Evolutionary conservation across 2,329 filamentous ascomycete species (phyloP), one percentile per base, ranked within the genome.

Genomic region (Colletotrichum caudatum): DNA sequence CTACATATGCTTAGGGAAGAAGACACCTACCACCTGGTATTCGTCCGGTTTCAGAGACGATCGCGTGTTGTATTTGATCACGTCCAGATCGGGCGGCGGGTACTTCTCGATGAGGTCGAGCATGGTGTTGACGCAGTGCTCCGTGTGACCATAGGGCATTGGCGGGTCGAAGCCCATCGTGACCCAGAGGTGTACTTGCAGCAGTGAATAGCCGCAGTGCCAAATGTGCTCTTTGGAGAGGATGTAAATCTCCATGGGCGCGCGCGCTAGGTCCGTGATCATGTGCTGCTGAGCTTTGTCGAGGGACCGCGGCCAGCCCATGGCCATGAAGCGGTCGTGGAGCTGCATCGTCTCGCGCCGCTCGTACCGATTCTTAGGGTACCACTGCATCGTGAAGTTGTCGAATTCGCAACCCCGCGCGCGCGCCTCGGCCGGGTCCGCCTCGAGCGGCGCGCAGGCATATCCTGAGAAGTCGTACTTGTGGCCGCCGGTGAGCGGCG

Each of bases 371-470:
- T 65, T 48, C 46, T 61, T 65, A 26, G 61, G 61, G 35, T 56
- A 70, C 67, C 67, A 70, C 16, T 70, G 65, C 48, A 66, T 66
- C 1, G 67, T 66, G 54, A 70, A 66, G n/a, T 62, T 70, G 48
- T 66, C 62, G 48, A 70, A 70, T 56, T 70, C 67, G 62, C 67
- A 70, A 2, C 67, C 67, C 23, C 67, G 26, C 29, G 65, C 62
- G 35, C 67, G 67, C 5, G 67, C 67, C 18, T 66, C 65, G 6
- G 60, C 53, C n/a, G 67, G 67, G 11, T 60, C 35, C 9, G 67
- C 67, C 37, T 62, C 67, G 48, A 66, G 60, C 14, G 67, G 62
- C 3, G 67, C 62, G 62, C 62, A 66, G 48, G 61, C 62, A 23
- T 70, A 66, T 6, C 67, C 67, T 14, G 62, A 60, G 9, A 35